Conservation (phyloP, 2,329 filamentous ascomycete species). For the Fusarium keratoplasticum region DNA sequence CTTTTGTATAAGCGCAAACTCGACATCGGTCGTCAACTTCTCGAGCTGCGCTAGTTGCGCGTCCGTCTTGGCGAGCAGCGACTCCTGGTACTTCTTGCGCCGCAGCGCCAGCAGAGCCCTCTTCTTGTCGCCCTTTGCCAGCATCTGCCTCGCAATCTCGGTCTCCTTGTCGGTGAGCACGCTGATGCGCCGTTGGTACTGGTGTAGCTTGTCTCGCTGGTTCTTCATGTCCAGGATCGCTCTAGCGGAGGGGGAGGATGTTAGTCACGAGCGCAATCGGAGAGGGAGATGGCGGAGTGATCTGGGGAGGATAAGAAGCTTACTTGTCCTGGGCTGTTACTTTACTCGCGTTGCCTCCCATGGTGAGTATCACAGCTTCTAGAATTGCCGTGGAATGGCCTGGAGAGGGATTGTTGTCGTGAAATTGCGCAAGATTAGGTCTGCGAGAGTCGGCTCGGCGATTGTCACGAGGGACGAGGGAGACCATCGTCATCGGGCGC, state of each 20-base stretch:
- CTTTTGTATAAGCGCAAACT: constrained; percentile 97
- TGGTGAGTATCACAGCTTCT: constrained; percentile 44
- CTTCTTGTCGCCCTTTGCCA: constrained; percentile 81
- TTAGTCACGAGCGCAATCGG: constrained; percentile 33
- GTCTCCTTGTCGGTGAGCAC: constrained; percentile 89
- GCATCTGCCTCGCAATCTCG: constrained; percentile 84
- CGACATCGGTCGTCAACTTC: constrained; percentile 86
- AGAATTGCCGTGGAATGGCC: constrained; percentile 7
- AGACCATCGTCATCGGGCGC: constrained; percentile 43
- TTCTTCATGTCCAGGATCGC: constrained; percentile 98
- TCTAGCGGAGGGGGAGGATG: constrained; percentile 59
- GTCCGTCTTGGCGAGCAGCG: constrained; percentile 88
- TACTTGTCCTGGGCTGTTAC: constrained; percentile 86
- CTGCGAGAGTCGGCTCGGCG: constrained; percentile 12
- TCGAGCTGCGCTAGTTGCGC: constrained; percentile 94
- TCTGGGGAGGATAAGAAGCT: constrained; percentile 43
- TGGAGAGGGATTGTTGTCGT: neutral
- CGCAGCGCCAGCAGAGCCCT: constrained; percentile 89
- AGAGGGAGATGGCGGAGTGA: constrained; percentile 21
- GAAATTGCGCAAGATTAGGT: constrained; percentile 5
- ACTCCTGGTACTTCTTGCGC: constrained; percentile 97
- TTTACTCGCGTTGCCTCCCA: constrained; percentile 69
- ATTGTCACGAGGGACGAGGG: constrained; percentile 45
- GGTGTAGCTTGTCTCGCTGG: constrained; percentile 96
- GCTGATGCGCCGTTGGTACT: constrained; percentile 92